phyloP scores from a whole-genome alignment of 2,329 filamentous ascomycete species.

The Claviceps purpurea region DNA sequence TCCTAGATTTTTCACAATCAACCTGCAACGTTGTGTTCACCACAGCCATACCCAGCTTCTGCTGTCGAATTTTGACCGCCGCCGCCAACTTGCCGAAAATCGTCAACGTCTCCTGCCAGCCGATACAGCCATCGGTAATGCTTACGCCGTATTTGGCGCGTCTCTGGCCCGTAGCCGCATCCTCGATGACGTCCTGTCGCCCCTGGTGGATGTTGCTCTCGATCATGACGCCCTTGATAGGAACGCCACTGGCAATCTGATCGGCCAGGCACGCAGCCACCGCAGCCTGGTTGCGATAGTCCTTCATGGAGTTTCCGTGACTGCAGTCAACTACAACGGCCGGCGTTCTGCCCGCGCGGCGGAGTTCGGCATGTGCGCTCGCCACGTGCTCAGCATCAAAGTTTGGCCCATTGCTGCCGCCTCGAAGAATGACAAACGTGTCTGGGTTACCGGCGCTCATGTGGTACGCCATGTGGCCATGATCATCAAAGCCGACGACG shows the following conservation, averaged over 20 bases:
- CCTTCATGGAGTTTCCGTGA: conserved; percentile 90
- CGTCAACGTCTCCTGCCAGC: conserved; percentile 77
- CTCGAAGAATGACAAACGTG: conserved; percentile 90
- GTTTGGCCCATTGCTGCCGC: conserved; percentile 87
- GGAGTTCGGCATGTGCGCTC: conserved; percentile 67
- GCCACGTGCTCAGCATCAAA: conserved; percentile 76
- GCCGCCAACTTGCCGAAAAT: conserved; percentile 67
- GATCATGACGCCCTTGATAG: conserved; percentile 97
- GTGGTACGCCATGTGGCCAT: conserved; percentile 86
- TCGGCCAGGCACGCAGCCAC: conserved; percentile 70
- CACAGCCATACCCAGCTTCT: neutral
- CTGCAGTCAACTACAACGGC: conserved; percentile 96
- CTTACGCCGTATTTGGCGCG: conserved; percentile 76
- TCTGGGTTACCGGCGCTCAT: conserved; percentile 91
- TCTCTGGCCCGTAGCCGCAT: conserved; percentile 57
- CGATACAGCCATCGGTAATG: conserved; percentile 95
- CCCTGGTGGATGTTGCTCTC: conserved; percentile 95
- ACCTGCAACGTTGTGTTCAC: neutral
- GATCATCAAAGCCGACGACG: conserved; percentile 95
- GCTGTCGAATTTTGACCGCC: conserved; percentile 38
- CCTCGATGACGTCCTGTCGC: conserved; percentile 78
- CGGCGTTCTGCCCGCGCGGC: conserved; percentile 58
- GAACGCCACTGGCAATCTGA: conserved; percentile 78
- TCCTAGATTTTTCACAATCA: neutral
- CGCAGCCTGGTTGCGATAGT: conserved; percentile 95